A percentile compares a stretch with the other conserved stretches of the same genome.
phyloP scores from a whole-genome alignment of 2,329 filamentous ascomycete species.

The Beauveria pseudobassiana region DNA sequence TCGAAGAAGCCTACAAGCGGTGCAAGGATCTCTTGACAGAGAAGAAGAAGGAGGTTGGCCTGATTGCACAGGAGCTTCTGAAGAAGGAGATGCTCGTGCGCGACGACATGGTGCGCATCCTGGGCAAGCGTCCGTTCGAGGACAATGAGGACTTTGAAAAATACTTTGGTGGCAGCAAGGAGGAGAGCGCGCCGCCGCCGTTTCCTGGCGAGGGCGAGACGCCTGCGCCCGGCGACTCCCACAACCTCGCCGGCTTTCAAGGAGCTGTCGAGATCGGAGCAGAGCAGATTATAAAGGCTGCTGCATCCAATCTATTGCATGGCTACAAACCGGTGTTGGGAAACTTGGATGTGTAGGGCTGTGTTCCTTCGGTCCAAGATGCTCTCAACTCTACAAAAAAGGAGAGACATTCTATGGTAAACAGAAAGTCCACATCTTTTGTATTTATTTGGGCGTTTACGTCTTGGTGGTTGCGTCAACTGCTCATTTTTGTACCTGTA shows the following conservation, averaged over 20 bases:
- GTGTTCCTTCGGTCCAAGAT: not conserved
- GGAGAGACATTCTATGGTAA: not conserved
- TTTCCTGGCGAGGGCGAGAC: constrained; percentile 39
- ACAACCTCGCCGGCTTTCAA: constrained; percentile 31
- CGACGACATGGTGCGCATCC: constrained; percentile 84
- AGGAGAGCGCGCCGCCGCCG: constrained; percentile 51
- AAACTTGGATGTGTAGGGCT: not conserved
- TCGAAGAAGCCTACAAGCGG: constrained; percentile 86
- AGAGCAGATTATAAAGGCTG: constrained; percentile 1
- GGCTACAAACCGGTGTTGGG: not conserved
- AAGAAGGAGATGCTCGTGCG: constrained; percentile 84
- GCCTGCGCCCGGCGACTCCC: constrained; percentile 26
- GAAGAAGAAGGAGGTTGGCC: constrained; percentile 81
- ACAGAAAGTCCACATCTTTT: not conserved
- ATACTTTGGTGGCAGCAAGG: constrained; percentile 68
- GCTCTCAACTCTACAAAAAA: constrained; percentile 5
- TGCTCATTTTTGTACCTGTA: constrained; percentile 11
- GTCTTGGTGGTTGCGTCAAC: constrained; percentile 10
- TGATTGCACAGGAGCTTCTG: constrained; percentile 88
- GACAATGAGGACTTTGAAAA: constrained; percentile 85
- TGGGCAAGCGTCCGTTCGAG: constrained; percentile 77
- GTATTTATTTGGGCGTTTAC: constrained; percentile 9
- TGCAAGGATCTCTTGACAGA: constrained; percentile 75
- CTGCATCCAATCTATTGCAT: not conserved
- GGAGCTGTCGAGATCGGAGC: constrained; percentile 18